Evolutionary conservation across 805 yeast species (phyloP).

Genomic region (Suhomyces sp.): DNA sequence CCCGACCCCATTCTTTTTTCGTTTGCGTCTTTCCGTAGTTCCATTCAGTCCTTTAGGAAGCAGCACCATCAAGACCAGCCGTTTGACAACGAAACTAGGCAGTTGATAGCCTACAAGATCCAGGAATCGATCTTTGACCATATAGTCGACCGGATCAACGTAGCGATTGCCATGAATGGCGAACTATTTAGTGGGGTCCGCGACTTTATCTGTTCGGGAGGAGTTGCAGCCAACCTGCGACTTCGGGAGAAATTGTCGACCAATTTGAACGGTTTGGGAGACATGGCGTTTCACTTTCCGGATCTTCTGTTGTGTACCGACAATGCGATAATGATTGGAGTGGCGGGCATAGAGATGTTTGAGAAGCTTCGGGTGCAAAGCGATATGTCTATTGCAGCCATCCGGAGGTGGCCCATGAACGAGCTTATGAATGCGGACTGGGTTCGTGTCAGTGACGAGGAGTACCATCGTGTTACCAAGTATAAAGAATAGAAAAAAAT

Average conservation of each 20-base stretch:
- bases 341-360: constrained; percentile 89
- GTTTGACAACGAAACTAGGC: constrained; percentile 48
- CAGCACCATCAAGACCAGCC: constrained; percentile 12
- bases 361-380: constrained; percentile 53
- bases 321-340: constrained; percentile 95
- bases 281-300: constrained; percentile 59
- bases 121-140: constrained; percentile 74
- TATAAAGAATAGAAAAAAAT: not conserved
- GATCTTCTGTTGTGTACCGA: constrained; percentile 78
- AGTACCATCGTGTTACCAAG: constrained; percentile 11
- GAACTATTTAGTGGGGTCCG: constrained; percentile 26
- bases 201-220: constrained; percentile 84
- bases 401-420: constrained; percentile 78
- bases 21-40: constrained; percentile 72
- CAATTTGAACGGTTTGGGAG: constrained; percentile 24
- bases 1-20: constrained; percentile 50
- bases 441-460: constrained; percentile 27
- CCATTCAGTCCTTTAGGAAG: constrained; percentile 36
- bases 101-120: constrained; percentile 52
- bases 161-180: constrained; percentile 41
- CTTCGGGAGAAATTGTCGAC: constrained; percentile 48
- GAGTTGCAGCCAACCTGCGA: constrained; percentile 77
- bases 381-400: constrained; percentile 56
- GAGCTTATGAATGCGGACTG: constrained; percentile 50
- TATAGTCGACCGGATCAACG: constrained; percentile 58